Conservation (phyloP, 345 rosid genomes). For the Lumnitzera littorea region DNA sequence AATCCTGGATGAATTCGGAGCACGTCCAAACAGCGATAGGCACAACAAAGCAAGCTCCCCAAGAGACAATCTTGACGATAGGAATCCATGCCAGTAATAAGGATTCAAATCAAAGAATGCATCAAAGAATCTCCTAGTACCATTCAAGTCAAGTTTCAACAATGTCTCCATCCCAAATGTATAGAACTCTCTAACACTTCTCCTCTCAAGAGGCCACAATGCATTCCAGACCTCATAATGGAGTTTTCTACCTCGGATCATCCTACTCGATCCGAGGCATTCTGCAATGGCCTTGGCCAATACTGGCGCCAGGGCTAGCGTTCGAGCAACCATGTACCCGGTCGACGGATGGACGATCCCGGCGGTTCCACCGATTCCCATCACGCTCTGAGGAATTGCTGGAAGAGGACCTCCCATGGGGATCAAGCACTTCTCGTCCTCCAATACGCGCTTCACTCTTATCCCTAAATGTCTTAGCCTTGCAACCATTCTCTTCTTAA, state of each 20-base stretch:
- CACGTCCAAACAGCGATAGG: conserved; percentile 37
- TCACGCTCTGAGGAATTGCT: conserved; percentile 43
- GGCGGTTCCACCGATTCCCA: conserved; percentile 59
- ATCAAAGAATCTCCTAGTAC: conserved; percentile 47
- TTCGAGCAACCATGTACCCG: conserved; percentile 53
- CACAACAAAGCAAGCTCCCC: conserved; percentile 33
- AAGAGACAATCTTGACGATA: conserved; percentile 47
- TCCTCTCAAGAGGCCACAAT: conserved; percentile 51
- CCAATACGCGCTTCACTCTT: conserved; percentile 40
- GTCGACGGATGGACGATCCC: conserved; percentile 73
- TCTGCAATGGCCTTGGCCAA: conserved; percentile 45
- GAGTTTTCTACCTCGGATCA: conserved; percentile 56
- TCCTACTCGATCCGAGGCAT: conserved; percentile 58
- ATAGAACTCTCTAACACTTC: conserved; percentile 34
- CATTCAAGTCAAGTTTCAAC: conserved; percentile 46
- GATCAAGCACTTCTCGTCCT: conserved; percentile 64
- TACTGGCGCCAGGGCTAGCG: conserved; percentile 40
- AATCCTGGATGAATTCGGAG: conserved; percentile 36
- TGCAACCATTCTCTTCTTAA: conserved; percentile 58
- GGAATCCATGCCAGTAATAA: conserved; percentile 58
- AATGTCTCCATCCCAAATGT: conserved; percentile 63
- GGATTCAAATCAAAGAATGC: conserved; percentile 59
- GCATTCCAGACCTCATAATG: conserved; percentile 45
- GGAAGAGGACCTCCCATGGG: conserved; percentile 84
- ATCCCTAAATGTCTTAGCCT: conserved; percentile 63